phyloP scores from a whole-genome alignment of 495 filamentous ascomycete species.

The Penicillium nucicola region DNA sequence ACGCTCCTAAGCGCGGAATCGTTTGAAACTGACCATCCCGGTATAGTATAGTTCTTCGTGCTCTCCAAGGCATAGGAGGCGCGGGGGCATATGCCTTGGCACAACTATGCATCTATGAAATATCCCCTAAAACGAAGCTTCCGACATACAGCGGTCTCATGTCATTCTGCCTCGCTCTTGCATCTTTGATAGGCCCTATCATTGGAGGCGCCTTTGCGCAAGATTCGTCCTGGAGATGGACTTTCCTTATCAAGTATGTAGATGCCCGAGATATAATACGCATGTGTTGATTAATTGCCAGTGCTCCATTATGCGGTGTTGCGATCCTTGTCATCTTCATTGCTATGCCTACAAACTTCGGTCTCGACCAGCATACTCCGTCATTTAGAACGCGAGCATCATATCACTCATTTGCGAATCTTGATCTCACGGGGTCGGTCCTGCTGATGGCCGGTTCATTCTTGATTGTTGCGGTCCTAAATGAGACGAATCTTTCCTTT shows the following conservation, averaged over 20 bases:
- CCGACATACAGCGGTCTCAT: conserved; percentile 44
- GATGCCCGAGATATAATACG: background rate
- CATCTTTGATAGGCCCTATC: conserved; percentile 44
- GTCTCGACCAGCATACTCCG: conserved; percentile 24
- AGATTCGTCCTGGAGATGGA: conserved; percentile 54
- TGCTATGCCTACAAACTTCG: conserved; percentile 29
- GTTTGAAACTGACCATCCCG: background rate
- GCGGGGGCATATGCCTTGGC: conserved; percentile 52
- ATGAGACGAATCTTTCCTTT: conserved; percentile 52
- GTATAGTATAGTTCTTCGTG: conserved; percentile 49
- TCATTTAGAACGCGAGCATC: conserved; percentile 27
- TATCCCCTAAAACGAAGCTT: conserved; percentile 48
- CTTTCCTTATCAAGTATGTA: conserved; percentile 60
- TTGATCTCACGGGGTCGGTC: conserved; percentile 57
- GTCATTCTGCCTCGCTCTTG: conserved; percentile 43
- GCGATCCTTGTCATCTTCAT: conserved; percentile 17
- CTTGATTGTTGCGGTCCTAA: conserved; percentile 55
- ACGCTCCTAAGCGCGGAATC: background rate
- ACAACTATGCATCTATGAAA: conserved; percentile 43
- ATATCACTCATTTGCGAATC: conserved; percentile 25
- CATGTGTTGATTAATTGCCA: background rate
- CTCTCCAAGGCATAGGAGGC: conserved; percentile 56
- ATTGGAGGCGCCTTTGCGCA: conserved; percentile 61
- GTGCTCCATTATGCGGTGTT: conserved; percentile 21
- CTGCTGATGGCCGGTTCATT: conserved; percentile 52